Conservation (phyloP, 768 basidiomycete genomes). For the Boletales sp. region DNA sequence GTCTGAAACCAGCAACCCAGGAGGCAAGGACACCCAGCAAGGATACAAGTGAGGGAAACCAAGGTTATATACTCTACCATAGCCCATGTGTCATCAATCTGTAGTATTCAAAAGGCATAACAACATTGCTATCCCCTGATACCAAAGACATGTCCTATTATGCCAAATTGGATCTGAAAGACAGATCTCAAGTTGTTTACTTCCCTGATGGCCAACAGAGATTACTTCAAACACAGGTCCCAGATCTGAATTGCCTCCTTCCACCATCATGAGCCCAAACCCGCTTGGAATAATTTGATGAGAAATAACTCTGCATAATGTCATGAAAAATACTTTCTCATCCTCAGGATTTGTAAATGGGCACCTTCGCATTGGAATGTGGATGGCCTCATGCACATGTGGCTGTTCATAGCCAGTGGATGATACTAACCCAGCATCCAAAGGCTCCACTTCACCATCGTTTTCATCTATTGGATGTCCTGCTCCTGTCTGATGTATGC, state of each 20-base stretch:
- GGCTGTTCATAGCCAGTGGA: background rate
- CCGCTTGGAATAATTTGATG: constrained; percentile 2
- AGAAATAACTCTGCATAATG: background rate
- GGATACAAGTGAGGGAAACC: too few relatives aligned
- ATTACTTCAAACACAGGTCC: constrained; percentile 6
- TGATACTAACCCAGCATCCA: background rate
- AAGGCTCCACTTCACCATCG: background rate
- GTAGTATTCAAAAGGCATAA: too few relatives aligned
- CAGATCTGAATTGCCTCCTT: constrained; percentile 16
- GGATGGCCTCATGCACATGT: background rate
- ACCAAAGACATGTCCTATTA: constrained; percentile 10
- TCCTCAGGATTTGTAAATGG: constrained; percentile 10
- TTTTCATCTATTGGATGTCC: constrained; percentile 3
- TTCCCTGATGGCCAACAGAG: background rate
- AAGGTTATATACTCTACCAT: too few relatives aligned
- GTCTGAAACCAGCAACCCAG: too few relatives aligned
- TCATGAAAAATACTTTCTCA: background rate
- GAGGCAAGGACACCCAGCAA: too few relatives aligned
- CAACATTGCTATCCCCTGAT: background rate
- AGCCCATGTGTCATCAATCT: too few relatives aligned
- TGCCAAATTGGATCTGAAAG: constrained; percentile 11
- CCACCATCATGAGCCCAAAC: constrained; percentile 10
- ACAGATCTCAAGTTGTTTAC: background rate
- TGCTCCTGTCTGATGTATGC: background rate
- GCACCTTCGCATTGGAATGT: background rate